Base-by-base conservation (phyloP, 164 flowering plant species). In the Vitis riparia region DNA sequence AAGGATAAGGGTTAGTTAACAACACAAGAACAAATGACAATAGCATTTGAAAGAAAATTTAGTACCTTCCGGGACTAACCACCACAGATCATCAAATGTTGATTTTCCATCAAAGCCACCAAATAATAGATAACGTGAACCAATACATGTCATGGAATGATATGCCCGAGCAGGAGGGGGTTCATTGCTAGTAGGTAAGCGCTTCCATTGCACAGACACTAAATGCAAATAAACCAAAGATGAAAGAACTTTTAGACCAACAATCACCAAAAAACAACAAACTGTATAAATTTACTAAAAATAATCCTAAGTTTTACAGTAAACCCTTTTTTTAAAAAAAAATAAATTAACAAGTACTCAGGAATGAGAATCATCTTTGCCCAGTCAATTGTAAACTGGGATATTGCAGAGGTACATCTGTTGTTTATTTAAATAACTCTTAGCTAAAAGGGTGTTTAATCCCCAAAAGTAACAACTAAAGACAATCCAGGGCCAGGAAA, bases 121-220 rank as follows among this genome's bases (percentile, higher is more conserved):
- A 89, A 91, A 88, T 78, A 96, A 83, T 29, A 96, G 81, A 83
- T 89, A 87, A 6, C 90, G 91, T 27, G 92, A 82, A 61, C 97
- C 97, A 68, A 92, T 70, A 59, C 72, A 75, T 68, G 88, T 88
- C 92, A 96, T 78, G 55, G 98, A 83, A 80, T 96, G 99, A 79
- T 96, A 96, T 50, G 99, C 99, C 71, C 99, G 86, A 83, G 91
- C 91, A 61, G 95, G 82, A 77, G 99, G 99, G 16, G 90, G 82
- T 74, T 88, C 97, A 81, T 85, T 88, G 75, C 76, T 83, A 30
- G 85, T 87, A 48, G 89, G 77, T 74, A 93, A 76, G 57, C 93
- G 98, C 82, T 86, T 93, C 99, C 99, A 96, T 81, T 93, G 97
- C 59, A 87, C 98, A 70, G 97, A 87, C 47, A 89, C 99, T 96